Percentiles rank a stretch among this genome's conserved stretches.
Evolutionary conservation across 75 land plant species (phyloP).

Genomic region (Sequoia sempervirens): DNA sequence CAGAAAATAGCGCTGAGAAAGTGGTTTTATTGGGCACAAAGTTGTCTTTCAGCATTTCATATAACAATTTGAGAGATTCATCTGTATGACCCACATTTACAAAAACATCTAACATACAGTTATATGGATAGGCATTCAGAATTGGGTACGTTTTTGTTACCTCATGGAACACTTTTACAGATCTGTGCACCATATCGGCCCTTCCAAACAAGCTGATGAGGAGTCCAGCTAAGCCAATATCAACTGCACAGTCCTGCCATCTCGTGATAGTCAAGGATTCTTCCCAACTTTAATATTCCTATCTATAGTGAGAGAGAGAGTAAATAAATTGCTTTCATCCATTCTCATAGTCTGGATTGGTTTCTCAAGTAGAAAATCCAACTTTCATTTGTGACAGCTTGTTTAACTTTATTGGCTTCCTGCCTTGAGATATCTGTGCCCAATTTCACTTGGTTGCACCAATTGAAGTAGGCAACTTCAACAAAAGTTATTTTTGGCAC

Average conservation of each 20-base stretch:
- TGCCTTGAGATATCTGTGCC: no score
- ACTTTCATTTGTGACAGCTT: no score
- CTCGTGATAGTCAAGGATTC: background rate
- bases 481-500: no score
- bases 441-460: no score
- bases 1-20: background rate
- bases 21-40: background rate
- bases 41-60: background rate
- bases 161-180: slow-evolving; percentile 3
- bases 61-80: background rate
- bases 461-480: no score
- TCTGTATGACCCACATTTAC: background rate
- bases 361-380: no score
- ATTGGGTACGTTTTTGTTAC: background rate
- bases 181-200: background rate
- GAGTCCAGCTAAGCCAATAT: background rate
- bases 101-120: slow-evolving; percentile 4
- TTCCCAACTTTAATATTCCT: no score
- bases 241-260: background rate
- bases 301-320: no score
- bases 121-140: background rate
- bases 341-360: no score
- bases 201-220: slow-evolving; percentile 2
- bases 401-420: no score
- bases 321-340: no score